These are phyloP conservation scores for Przewalskia tangutica DNA, from an alignment of 257 asterid genomes.

Conservation along the genomic window DNA sequence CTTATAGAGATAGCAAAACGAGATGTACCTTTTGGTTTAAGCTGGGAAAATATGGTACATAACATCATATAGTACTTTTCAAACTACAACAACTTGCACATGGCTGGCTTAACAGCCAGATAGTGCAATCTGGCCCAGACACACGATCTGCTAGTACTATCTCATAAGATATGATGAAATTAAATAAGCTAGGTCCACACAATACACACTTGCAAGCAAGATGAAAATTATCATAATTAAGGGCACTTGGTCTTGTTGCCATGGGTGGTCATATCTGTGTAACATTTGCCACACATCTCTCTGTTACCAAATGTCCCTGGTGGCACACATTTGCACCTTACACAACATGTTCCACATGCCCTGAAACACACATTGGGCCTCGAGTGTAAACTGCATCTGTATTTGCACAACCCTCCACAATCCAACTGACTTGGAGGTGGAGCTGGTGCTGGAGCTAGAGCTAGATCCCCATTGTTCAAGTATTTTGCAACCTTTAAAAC, in stretches of 20 bases:
- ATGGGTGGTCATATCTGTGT: constrained; percentile 55
- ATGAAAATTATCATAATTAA: neutral
- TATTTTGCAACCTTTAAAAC: constrained; percentile 20
- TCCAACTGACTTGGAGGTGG: constrained; percentile 14
- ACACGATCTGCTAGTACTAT: neutral
- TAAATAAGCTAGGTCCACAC: neutral
- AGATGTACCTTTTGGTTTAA: no score
- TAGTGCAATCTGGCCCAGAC: neutral
- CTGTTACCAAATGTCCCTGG: constrained; percentile 64
- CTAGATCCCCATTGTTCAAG: constrained; percentile 2
- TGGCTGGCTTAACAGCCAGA: neutral
- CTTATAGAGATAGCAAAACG: neutral
- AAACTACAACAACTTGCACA: neutral
- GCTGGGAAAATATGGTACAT: neutral
- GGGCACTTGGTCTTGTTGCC: constrained; percentile 49
- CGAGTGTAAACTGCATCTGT: constrained; percentile 52
- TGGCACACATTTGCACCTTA: constrained; percentile 58
- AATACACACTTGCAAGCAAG: neutral
- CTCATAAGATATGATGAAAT: neutral
- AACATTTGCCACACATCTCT: constrained; percentile 50
- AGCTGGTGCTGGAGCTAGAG: constrained; percentile 24
- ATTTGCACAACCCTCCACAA: constrained; percentile 35
- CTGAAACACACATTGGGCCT: constrained; percentile 39
- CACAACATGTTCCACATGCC: constrained; percentile 60
- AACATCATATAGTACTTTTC: neutral